phyloP scores from a whole-genome alignment of 352 stramenopile species.

The Pythium rhizo-oryzae region DNA sequence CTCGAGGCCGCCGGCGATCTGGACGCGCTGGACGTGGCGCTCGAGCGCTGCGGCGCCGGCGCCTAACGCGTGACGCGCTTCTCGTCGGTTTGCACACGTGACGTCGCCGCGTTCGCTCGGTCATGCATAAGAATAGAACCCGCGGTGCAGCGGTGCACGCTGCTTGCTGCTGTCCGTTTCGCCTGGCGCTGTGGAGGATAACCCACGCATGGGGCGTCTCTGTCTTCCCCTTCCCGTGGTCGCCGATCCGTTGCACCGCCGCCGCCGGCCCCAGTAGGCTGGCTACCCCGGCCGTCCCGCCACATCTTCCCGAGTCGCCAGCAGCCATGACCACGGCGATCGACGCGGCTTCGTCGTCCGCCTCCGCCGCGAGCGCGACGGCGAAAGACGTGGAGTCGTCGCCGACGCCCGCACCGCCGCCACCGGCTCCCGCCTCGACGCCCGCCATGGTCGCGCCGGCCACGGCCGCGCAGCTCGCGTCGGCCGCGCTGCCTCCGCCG shows the following conservation, averaged over 20 bases:
- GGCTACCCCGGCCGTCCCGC: too few relatives aligned
- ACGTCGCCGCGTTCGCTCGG: neutral
- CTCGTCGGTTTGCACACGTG: neutral
- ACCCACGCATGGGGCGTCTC: too few relatives aligned
- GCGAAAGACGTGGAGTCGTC: neutral
- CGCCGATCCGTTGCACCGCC: too few relatives aligned
- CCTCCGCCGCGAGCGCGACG: neutral
- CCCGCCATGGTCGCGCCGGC: constrained; percentile 8
- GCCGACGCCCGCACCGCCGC: neutral
- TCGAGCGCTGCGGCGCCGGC: constrained; percentile 3
- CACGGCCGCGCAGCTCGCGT: constrained; percentile 15
- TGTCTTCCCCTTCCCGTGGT: too few relatives aligned
- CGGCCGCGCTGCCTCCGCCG: constrained; percentile 6
- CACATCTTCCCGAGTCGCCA: too few relatives aligned
- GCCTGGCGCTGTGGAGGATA: too few relatives aligned
- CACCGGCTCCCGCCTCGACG: neutral
- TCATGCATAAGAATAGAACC: constrained; percentile 1
- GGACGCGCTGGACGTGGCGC: constrained; percentile 5
- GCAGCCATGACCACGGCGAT: constrained; percentile 6
- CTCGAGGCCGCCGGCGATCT: constrained; percentile 1
- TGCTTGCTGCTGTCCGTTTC: neutral
- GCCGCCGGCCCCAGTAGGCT: too few relatives aligned
- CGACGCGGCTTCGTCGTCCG: neutral
- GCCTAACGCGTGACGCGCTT: neutral
- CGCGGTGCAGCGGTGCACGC: neutral